Evolutionary conservation across 176 grass and related monocot species (phyloP), one percentile per base, ranked within the genome.

Genomic region (Microstegium vimineum): DNA sequence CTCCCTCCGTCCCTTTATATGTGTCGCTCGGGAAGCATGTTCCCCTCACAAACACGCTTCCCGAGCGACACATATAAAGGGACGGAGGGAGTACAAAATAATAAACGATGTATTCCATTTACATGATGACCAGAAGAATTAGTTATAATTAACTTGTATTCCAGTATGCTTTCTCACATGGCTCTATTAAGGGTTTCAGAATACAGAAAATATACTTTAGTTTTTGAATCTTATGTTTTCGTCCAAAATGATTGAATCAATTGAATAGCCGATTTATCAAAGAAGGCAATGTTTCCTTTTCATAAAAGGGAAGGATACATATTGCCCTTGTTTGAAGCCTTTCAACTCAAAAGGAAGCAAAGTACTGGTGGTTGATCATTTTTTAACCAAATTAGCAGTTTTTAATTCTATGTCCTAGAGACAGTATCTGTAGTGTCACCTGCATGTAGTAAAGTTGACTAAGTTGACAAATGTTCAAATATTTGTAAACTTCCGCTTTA

Each of bases 261-360:
- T 40, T 40, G 38, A 14, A 46, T 46, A 46, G 13, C 43, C 14
- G 14, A 46, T 46, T 46, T 46, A 46, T 4, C 36, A 31, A 46
- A 75, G 74, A 33, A 32, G 17, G 23, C 15, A 64, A 27, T 27
- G 33, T 64, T 77, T 78, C 20, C 30, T 73, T 73, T 10, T 10
- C 5, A 28, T 33, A 83, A 66, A 79, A 66, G 30, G 27, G 28
- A 4, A 23, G 38, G 12, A 34, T 62, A 2, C 30, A 20, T 81
- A 62, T 41, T 75, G 51, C 31, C 43, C 72, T 54, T 69, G 10
- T 71, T 76, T 89, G 63, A 66, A 69, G 70, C 20, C 38, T 89
- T 32, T 18, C 47, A 69, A 63, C 69, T 27, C 49, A 68, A 40
- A 34, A 69, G 10, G 3, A 59, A 40, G 31, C 69, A 51, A 28